These are phyloP conservation scores for Peronospora belbahrii DNA, from an alignment of 352 stramenopile genomes.

Conservation along the genomic window DNA sequence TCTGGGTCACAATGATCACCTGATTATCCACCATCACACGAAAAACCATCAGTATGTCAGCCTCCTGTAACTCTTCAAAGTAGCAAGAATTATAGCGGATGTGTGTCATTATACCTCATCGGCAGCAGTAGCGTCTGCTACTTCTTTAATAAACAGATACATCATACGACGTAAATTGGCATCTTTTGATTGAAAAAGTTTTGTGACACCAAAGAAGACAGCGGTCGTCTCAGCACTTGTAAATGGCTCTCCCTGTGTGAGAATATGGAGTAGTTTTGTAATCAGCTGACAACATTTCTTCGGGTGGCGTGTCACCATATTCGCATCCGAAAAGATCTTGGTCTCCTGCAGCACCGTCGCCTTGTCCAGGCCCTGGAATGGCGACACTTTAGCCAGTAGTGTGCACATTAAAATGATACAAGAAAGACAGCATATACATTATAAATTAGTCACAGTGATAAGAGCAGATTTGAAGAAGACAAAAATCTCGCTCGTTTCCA, in stretches of 20 bases:
- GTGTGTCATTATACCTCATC: constrained; percentile 41
- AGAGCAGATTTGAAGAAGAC: too few species aligned
- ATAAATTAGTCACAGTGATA: too few species aligned
- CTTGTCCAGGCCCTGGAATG: constrained; percentile 93
- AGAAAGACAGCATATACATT: constrained; percentile 1
- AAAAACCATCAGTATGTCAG: constrained; percentile 4
- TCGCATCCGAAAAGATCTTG: constrained; percentile 97
- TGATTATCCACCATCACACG: constrained; percentile 44
- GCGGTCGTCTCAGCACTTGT: constrained; percentile 93
- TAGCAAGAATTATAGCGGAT: background rate
- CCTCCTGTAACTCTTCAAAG: background rate
- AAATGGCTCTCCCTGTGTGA: constrained; percentile 96
- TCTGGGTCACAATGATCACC: constrained; percentile 99
- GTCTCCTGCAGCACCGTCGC: constrained; percentile 95
- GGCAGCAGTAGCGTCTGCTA: constrained; percentile 87
- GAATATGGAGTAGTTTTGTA: constrained; percentile 97
- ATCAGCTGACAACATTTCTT: constrained; percentile 99
- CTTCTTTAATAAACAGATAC: constrained; percentile 99
- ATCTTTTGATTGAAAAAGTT: constrained; percentile 99
- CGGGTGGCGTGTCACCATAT: constrained; percentile 93
- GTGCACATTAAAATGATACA: background rate
- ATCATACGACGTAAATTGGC: constrained; percentile 97
- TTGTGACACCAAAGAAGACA: constrained; percentile 99
- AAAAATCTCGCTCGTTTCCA: background rate
- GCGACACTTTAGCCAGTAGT: constrained; percentile 58